Conservation (phyloP, 306 rosid genomes). For the cucumber (Cucumis sativus) region Cucumber_9930_V3 NC_026657.2:11565001-11565500, state of each 20-base stretch:
- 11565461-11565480: neutral
- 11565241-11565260: slow-evolving; percentile 40
- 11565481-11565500: slow-evolving; percentile 70
- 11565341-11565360: neutral
- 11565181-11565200: slow-evolving; percentile 93
- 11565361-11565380: neutral
- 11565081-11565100: slow-evolving; percentile 84
- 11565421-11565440: neutral
- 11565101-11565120: slow-evolving; percentile 66
- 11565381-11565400: neutral
- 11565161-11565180: slow-evolving; percentile 95
- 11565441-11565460: slow-evolving; percentile 1
- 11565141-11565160: slow-evolving; percentile 85
- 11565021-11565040: neutral
- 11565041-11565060: slow-evolving; percentile 1
- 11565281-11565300: slow-evolving; percentile 97
- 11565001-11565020: neutral
- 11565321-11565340: slow-evolving; percentile 34
- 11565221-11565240: slow-evolving; percentile 36
- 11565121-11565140: slow-evolving; percentile 48
- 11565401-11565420: neutral
- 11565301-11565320: slow-evolving; percentile 97
- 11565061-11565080: slow-evolving; percentile 96
- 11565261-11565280: slow-evolving; percentile 78
- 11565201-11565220: slow-evolving; percentile 95